These are phyloP conservation scores for Pseudopyricularia cyperi DNA, from an alignment of 2,329 filamentous ascomycete species.

Conservation along the genomic window DNA sequence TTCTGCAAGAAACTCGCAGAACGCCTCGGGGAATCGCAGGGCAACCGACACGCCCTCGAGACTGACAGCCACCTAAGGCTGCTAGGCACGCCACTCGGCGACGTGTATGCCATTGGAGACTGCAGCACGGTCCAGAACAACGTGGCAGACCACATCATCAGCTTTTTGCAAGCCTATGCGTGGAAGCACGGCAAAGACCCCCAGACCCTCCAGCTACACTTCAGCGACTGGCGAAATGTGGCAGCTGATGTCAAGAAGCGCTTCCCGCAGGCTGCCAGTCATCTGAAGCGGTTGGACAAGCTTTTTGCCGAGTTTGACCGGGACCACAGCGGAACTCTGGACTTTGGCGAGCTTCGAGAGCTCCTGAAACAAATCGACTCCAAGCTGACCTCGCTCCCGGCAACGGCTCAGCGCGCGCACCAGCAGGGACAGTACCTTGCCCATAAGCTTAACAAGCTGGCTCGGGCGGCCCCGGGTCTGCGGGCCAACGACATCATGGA, in stretches of 20 bases:
- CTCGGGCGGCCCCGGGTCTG: conserved; percentile 63
- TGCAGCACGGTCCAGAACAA: conserved; percentile 98
- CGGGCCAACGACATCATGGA: conserved; percentile 69
- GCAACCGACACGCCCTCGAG: conserved; percentile 82
- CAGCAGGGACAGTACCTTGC: conserved; percentile 92
- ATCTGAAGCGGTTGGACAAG: conserved; percentile 79
- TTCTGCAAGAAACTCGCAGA: conserved; percentile 64
- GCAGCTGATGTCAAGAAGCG: conserved; percentile 73
- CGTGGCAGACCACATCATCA: conserved; percentile 77
- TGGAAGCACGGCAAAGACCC: conserved; percentile 89
- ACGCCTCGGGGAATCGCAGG: conserved; percentile 66
- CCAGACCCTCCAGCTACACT: conserved; percentile 73
- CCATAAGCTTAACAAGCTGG: conserved; percentile 85
- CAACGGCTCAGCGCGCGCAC: conserved; percentile 90
- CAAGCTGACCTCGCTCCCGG: conserved; percentile 87
- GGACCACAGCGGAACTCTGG: conserved; percentile 83
- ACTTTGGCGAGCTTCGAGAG: conserved; percentile 84
- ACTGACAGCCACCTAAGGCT: conserved; percentile 89
- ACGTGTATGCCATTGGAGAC: conserved; percentile 94
- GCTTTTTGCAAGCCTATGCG: conserved; percentile 76
- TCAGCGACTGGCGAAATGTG: conserved; percentile 76
- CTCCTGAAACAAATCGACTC: conserved; percentile 84
- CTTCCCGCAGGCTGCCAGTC: conserved; percentile 81
- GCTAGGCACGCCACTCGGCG: conserved; percentile 76
- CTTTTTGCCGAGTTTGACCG: conserved; percentile 88